Evolutionary conservation across 129 eudicot species (phyloP).

Genomic region (Artemisia argyi): DNA sequence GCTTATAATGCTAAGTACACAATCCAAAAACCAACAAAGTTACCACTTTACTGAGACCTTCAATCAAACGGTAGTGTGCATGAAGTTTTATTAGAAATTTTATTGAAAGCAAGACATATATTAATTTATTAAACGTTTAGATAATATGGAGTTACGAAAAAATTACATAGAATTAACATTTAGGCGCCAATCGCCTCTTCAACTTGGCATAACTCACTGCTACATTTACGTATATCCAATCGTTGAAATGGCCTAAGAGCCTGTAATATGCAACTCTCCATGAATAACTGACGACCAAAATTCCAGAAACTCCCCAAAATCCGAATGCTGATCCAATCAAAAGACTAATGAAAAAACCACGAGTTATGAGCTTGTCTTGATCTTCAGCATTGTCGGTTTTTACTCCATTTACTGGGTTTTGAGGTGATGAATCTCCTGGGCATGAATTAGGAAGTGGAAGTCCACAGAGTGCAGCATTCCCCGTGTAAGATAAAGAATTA

Average conservation of each 20-base stretch:
- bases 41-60: too few species aligned
- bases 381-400: neutral
- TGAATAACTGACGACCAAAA: neutral
- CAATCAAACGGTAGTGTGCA: too few species aligned
- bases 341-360: conserved; percentile 5
- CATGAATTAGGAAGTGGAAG: conserved; percentile 29
- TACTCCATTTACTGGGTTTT: neutral
- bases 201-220: neutral
- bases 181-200: neutral
- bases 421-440: conserved; percentile 7
- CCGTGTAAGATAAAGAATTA: conserved; percentile 2
- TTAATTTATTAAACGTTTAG: too few species aligned
- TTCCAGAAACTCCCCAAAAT: conserved; percentile 20
- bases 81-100: too few species aligned
- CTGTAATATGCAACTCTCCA: conserved; percentile 9
- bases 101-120: too few species aligned
- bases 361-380: conserved; percentile 12
- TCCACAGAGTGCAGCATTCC: conserved; percentile 38
- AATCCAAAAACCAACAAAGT: too few species aligned
- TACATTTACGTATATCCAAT: neutral
- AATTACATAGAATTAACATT: too few species aligned
- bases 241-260: neutral
- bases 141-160: too few species aligned
- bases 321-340: conserved; percentile 12
- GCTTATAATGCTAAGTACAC: too few species aligned